phyloP scores from a whole-genome alignment of 352 stramenopile species.

The Globisporangium orthogonon region DNA sequence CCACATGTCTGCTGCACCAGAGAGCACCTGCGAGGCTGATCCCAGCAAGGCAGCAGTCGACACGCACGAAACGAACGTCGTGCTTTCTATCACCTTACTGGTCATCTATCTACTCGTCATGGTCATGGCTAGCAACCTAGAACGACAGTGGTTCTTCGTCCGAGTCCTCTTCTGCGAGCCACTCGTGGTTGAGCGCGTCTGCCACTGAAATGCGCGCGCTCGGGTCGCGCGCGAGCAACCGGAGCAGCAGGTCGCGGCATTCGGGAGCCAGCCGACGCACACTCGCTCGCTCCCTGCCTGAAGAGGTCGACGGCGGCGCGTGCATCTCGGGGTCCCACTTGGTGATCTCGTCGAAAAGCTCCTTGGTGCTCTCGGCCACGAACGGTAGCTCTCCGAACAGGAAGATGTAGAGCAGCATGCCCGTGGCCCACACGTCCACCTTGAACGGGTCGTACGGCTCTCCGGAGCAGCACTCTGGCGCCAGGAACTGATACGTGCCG shows the following conservation, averaged over 20 bases:
- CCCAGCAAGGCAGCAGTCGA: too few relatives aligned
- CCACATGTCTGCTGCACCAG: background rate
- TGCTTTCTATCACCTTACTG: too few relatives aligned
- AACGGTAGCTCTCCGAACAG: slow-evolving; percentile 82
- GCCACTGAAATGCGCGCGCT: slow-evolving; percentile 42
- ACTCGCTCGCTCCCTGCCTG: slow-evolving; percentile 2
- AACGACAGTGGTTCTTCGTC: slow-evolving; percentile 68
- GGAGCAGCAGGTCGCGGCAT: slow-evolving; percentile 39
- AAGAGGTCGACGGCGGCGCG: slow-evolving; percentile 16
- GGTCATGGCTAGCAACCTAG: slow-evolving; percentile 14
- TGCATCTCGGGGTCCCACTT: slow-evolving; percentile 25
- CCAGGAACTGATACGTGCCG: slow-evolving; percentile 88
- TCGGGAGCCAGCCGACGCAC: slow-evolving; percentile 16
- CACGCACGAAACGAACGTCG: too few relatives aligned
- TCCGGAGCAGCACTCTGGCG: slow-evolving; percentile 83
- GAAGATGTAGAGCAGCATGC: slow-evolving; percentile 84
- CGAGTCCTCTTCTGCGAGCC: slow-evolving; percentile 32
- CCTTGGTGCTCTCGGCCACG: slow-evolving; percentile 50
- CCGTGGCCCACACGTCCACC: slow-evolving; percentile 84
- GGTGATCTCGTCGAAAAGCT: slow-evolving; percentile 79
- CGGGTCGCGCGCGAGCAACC: slow-evolving; percentile 46
- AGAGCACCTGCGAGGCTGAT: background rate
- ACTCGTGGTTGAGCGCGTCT: slow-evolving; percentile 51
- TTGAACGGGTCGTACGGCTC: slow-evolving; percentile 79
- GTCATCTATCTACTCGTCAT: too few relatives aligned